phyloP scores from a whole-genome alignment of 2,329 filamentous ascomycete species.

The Sphaerulina populicola region DNA sequence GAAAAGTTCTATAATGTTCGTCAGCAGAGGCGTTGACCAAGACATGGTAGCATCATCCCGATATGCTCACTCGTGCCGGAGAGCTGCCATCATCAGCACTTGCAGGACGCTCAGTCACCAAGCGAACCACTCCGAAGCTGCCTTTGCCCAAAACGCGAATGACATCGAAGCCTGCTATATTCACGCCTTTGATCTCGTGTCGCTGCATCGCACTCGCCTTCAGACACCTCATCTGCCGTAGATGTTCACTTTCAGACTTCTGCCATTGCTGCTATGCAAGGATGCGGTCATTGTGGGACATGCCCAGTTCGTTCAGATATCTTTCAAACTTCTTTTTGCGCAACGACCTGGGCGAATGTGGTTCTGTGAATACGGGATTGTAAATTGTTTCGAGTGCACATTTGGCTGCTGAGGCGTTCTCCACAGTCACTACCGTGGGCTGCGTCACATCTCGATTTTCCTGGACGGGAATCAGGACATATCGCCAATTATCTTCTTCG shows the following conservation, averaged over 20 bases:
- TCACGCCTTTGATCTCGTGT: constrained; percentile 44
- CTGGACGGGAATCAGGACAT: constrained; percentile 28
- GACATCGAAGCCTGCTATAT: constrained; percentile 63
- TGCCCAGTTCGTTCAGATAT: constrained; percentile 52
- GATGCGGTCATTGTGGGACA: constrained; percentile 48
- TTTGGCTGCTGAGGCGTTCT: constrained; percentile 71
- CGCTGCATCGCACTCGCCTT: constrained; percentile 51
- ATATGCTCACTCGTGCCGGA: background rate
- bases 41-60: background rate
- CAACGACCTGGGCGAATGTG: constrained; percentile 50
- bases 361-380: constrained; percentile 54
- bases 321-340: constrained; percentile 56
- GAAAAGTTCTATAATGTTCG: constrained; percentile 12
- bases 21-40: background rate
- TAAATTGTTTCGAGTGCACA: constrained; percentile 80
- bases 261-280: constrained; percentile 53
- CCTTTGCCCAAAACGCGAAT: constrained; percentile 82
- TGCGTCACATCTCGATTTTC: constrained; percentile 22
- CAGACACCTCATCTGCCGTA: constrained; percentile 64
- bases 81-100: background rate
- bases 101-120: constrained; percentile 57
- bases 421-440: constrained; percentile 55
- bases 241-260: constrained; percentile 60
- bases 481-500: constrained; percentile 27
- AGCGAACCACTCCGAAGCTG: constrained; percentile 83